A percentile compares a stretch with the other conserved stretches of the same genome.
Evolutionary conservation across 106 monocot genomes (phyloP).

Genomic region (Phalaenopsis aphrodite): DNA sequence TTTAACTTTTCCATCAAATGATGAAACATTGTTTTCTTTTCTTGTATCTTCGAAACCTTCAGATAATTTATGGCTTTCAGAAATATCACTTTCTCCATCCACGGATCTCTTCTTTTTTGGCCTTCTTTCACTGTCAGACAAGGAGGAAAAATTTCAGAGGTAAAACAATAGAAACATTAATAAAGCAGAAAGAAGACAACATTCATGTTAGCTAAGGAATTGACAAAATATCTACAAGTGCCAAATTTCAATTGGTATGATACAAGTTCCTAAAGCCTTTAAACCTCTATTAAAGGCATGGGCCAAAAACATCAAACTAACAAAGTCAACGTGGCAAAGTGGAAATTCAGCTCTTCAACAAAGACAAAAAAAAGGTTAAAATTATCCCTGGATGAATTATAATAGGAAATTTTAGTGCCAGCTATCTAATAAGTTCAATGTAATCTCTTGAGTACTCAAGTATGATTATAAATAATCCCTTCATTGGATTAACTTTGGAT

Average conservation of each 20-base stretch:
- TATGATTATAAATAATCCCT: no score
- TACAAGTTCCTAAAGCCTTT: not conserved
- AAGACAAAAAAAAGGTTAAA: not conserved
- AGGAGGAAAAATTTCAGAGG: not conserved
- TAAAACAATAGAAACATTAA: not conserved
- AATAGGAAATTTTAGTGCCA: no score
- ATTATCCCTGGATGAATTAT: no score
- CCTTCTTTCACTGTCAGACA: slow-evolving; percentile 30
- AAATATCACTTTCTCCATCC: slow-evolving; percentile 43
- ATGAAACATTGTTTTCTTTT: slow-evolving; percentile 24
- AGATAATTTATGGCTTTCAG: slow-evolving; percentile 33
- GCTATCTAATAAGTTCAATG: no score
- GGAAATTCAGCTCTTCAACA: not conserved
- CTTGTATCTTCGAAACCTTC: slow-evolving; percentile 21
- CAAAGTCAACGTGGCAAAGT: not conserved
- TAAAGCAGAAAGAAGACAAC: not conserved
- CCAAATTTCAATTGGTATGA: not conserved
- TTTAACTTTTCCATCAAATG: slow-evolving; percentile 29
- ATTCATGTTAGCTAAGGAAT: not conserved
- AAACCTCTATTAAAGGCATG: not conserved
- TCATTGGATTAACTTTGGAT: no score
- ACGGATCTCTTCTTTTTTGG: slow-evolving; percentile 22
- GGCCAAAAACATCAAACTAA: not conserved
- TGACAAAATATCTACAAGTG: not conserved
- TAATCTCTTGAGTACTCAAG: no score